Conservation (phyloP, 2,329 filamentous ascomycete genomes). For the Thelonectria olida region DNA sequence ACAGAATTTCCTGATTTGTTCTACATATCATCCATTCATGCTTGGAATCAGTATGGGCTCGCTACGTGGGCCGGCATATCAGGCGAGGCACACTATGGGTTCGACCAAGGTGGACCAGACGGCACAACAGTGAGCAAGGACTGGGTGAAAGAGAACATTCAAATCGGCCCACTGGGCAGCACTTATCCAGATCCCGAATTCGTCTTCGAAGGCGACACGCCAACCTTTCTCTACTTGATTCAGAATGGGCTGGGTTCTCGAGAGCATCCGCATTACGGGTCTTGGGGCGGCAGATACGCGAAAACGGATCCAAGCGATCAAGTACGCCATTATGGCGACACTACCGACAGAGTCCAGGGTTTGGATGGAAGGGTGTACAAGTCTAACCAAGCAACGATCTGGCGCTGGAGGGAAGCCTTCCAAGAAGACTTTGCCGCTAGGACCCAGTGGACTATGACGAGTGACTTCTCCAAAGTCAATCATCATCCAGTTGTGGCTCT, state of each 20-base stretch:
- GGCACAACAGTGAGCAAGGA: constrained; percentile 54
- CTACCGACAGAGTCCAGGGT: constrained; percentile 39
- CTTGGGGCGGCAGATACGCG: constrained; percentile 59
- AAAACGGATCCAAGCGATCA: constrained; percentile 37
- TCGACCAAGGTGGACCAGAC: constrained; percentile 49
- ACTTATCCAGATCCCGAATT: constrained; percentile 57
- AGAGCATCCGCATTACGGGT: constrained; percentile 56
- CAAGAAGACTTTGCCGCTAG: constrained; percentile 53
- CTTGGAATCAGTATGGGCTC: constrained; percentile 61
- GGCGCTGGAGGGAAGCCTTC: constrained; percentile 51
- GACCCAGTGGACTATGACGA: constrained; percentile 48
- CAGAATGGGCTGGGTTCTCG: constrained; percentile 47
- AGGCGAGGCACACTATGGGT: too few species aligned
- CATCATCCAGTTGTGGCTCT: constrained; percentile 56
- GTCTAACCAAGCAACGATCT: constrained; percentile 48
- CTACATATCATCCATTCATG: constrained; percentile 64
- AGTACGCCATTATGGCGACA: constrained; percentile 40
- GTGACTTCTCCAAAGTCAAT: constrained; percentile 46
- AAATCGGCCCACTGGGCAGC: constrained; percentile 53
- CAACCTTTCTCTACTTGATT: constrained; percentile 54
- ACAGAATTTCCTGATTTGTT: constrained; percentile 60
- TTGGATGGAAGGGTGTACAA: constrained; percentile 36
- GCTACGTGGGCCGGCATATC: constrained; percentile 66
- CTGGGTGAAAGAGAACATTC: constrained; percentile 63
- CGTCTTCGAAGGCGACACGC: constrained; percentile 61